Percentiles rank a stretch among this genome's conserved stretches.
Evolutionary conservation across 2,329 filamentous ascomycete genomes (phyloP).

Genomic region (Aurifilum marmelostoma): DNA sequence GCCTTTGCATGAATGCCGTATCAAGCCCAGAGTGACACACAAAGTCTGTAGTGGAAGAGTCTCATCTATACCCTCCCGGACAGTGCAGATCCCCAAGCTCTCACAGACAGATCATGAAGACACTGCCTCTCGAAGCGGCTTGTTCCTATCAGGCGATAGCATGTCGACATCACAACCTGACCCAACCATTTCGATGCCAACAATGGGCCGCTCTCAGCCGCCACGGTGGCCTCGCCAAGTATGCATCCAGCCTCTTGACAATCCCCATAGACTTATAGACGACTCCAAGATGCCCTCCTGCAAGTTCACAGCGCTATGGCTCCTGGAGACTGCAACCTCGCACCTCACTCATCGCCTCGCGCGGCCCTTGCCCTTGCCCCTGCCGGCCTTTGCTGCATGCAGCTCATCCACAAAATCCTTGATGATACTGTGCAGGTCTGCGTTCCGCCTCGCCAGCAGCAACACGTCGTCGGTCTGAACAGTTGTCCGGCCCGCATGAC

Average conservation of each 20-base stretch:
- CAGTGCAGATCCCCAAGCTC: not conserved
- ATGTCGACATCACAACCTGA: not conserved
- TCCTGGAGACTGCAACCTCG: too few relatives aligned
- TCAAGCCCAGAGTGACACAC: not conserved
- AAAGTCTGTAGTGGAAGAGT: not conserved
- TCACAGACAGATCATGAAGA: not conserved
- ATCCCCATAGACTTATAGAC: too few relatives aligned
- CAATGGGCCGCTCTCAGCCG: not conserved
- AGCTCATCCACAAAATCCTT: conserved; percentile 67
- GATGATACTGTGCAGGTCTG: conserved; percentile 78
- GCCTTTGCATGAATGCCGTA: not conserved
- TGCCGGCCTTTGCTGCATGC: conserved; percentile 47
- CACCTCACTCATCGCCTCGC: conserved; percentile 35
- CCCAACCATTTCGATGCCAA: not conserved
- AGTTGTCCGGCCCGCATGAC: conserved; percentile 79
- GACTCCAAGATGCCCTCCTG: too few relatives aligned
- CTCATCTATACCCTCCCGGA: not conserved
- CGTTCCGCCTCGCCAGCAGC: conserved; percentile 83
- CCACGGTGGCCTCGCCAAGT: not conserved
- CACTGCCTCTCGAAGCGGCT: not conserved
- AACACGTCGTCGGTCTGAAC: conserved; percentile 87
- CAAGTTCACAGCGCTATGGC: not conserved
- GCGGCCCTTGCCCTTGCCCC: conserved; percentile 39
- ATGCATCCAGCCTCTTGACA: not conserved
- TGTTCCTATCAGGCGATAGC: not conserved